A percentile compares a stretch with the other conserved stretches of the same genome.
Evolutionary conservation across 805 yeast genomes (phyloP).

Genomic region (Cyberlindnera galapagoensis): DNA sequence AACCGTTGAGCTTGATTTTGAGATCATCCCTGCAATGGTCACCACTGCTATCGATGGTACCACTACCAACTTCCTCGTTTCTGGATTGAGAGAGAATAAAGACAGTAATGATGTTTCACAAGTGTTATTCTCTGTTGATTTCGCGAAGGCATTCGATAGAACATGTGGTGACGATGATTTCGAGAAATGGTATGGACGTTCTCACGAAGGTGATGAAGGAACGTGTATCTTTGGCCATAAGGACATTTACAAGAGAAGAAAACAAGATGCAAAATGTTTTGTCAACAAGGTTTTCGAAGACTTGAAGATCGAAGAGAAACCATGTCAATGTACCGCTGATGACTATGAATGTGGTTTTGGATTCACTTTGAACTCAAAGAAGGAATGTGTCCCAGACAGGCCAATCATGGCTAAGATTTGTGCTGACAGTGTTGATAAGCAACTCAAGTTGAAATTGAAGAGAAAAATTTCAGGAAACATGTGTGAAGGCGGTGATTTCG

Average conservation of each 20-base stretch:
- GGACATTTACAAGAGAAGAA: constrained; percentile 61
- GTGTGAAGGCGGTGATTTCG: constrained; percentile 13
- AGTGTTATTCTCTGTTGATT: constrained; percentile 40
- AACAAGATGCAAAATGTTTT: constrained; percentile 57
- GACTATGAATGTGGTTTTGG: constrained; percentile 73
- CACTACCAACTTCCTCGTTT: constrained; percentile 51
- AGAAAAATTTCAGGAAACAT: constrained; percentile 20
- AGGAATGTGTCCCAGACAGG: constrained; percentile 42
- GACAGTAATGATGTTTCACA: constrained; percentile 3
- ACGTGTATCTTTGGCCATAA: constrained; percentile 65
- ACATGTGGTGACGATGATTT: constrained; percentile 43
- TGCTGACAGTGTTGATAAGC: constrained; percentile 14
- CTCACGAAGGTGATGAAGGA: constrained; percentile 25
- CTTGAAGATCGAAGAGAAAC: constrained; percentile 37
- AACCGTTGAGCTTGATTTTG: constrained; percentile 37
- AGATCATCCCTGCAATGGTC: constrained; percentile 36
- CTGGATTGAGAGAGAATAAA: constrained; percentile 29
- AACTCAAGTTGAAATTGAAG: constrained; percentile 10
- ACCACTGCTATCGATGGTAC: constrained; percentile 68
- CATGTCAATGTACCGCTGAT: constrained; percentile 53
- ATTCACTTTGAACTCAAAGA: constrained; percentile 31
- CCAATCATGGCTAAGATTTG: constrained; percentile 30
- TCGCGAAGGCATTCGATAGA: constrained; percentile 47
- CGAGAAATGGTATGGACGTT: constrained; percentile 58
- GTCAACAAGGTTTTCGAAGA: constrained; percentile 33